Evolutionary conservation across 495 filamentous ascomycete species (phyloP).

Genomic region (Saxophila tyrrhenica): DNA sequence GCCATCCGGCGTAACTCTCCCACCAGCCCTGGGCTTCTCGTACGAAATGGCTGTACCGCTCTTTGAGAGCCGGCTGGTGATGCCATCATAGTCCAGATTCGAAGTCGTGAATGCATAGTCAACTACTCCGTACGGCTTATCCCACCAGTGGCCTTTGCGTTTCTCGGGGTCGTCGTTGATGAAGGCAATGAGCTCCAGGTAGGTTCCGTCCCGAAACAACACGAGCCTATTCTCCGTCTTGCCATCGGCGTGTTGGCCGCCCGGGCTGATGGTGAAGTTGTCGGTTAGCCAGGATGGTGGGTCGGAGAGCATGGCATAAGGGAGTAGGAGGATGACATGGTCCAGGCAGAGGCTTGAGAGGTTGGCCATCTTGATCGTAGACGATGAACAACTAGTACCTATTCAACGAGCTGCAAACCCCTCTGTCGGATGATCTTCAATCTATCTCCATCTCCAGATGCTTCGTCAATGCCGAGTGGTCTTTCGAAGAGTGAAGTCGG

Average conservation of each 20-base stretch:
- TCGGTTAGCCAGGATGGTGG: conserved; percentile 39
- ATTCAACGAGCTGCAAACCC: too few species aligned
- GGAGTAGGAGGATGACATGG: conserved; percentile 48
- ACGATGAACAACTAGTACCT: too few species aligned
- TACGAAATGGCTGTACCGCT: conserved; percentile 31
- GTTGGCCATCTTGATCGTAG: background rate
- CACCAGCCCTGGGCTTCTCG: conserved; percentile 32
- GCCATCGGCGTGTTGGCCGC: conserved; percentile 42
- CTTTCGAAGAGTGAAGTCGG: too few species aligned
- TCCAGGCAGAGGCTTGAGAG: conserved; percentile 27
- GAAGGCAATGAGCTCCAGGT: conserved; percentile 51
- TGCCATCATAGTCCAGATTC: conserved; percentile 15
- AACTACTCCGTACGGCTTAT: conserved; percentile 34
- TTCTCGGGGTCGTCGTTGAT: conserved; percentile 34
- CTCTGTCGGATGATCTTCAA: too few species aligned
- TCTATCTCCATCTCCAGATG: too few species aligned
- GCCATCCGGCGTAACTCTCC: conserved; percentile 36
- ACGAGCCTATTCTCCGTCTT: conserved; percentile 46
- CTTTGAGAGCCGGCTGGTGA: conserved; percentile 22
- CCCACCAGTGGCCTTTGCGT: conserved; percentile 41
- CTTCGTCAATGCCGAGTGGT: too few species aligned
- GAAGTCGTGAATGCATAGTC: conserved; percentile 43
- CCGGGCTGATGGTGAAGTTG: conserved; percentile 43
- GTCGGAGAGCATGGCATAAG: conserved; percentile 29
- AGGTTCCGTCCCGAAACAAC: conserved; percentile 44